A percentile compares a stretch with the other conserved stretches of the same genome.
Evolutionary conservation across 208 protist species (phyloP).

Genomic region (Histomonas meleagridis): DNA sequence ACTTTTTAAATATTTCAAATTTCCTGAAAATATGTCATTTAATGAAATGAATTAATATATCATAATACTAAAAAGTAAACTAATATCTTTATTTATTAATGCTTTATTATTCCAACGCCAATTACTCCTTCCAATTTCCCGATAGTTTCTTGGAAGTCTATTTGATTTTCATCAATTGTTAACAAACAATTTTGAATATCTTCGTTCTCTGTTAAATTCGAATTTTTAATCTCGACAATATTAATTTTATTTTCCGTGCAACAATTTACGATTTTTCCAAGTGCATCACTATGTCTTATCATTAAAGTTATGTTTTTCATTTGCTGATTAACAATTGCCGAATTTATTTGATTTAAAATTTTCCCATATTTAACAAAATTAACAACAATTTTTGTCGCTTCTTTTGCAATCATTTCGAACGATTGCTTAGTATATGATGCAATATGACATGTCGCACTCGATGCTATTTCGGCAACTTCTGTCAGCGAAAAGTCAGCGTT

Average conservation of each 20-base stretch:
- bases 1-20: neutral
- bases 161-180: neutral
- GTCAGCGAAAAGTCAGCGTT: neutral
- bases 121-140: neutral
- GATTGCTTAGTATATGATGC: constrained; percentile 15
- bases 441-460: constrained; percentile 9
- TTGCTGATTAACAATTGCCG: neutral
- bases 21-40: neutral
- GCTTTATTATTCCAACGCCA: neutral
- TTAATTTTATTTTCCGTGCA: neutral
- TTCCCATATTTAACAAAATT: neutral
- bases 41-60: neutral
- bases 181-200: neutral
- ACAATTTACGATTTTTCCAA: neutral
- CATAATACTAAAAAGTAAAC: neutral
- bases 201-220: neutral
- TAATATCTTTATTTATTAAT: neutral
- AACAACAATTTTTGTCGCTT: neutral
- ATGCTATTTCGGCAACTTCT: neutral
- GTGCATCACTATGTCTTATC: neutral
- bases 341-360: neutral
- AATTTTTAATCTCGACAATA: neutral
- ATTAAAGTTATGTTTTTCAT: neutral
- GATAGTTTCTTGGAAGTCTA: neutral
- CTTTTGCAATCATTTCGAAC: neutral